Evolutionary conservation across 768 basidiomycete genomes (phyloP), one percentile per base, ranked within the genome.

Genomic region (Butyriboletus loyo): DNA sequence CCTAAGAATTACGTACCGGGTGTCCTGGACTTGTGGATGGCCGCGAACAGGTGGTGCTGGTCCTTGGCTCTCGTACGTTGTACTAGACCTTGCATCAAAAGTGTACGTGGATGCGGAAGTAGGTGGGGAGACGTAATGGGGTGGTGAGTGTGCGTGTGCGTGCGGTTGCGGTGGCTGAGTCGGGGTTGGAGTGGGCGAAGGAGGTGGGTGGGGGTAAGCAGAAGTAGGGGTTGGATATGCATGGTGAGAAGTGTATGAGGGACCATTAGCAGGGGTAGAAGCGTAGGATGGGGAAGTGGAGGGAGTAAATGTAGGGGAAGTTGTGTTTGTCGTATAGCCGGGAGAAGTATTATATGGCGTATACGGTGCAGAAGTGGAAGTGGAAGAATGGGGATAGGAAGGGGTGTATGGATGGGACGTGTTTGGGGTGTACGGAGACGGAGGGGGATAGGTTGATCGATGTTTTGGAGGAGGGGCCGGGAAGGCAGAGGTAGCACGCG

Each of bases 121-220:
- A 19, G 66, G 42, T 5, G 65, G 58, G 8, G 61, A 49, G 1
- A 56, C 63, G 37, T 66, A 68, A 40, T 70, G 56, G 22, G 58
- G 24, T 3, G 61, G 30, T 0, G 67, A 40, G 51, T 66, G 53
- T 2, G 50, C n/a, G n/a, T 62, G 63, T 0, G 50, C 7, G n/a
- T 59, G 60, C 6, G 47, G 44, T 15, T 66, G 65, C 2, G 55
- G 41, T 14, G 56, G 54, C 42, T 66, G 66, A 15, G 67, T 68
- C 47, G 66, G 65, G 15, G 66, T 67, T 45, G 65, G 66, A 7
- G 66, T 66, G 43, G 66, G 66, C 1, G 66, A 67, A n/a, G 65
- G 61, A 6, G 66, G 64, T 1, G 62, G 66, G 10, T 54, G 60
- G 21, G 64, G 65, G 51, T 53, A 66, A 14, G 65, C 66, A 32